Conservation (phyloP, 768 basidiomycete genomes). For the Podaxis carcinomalis region DNA sequence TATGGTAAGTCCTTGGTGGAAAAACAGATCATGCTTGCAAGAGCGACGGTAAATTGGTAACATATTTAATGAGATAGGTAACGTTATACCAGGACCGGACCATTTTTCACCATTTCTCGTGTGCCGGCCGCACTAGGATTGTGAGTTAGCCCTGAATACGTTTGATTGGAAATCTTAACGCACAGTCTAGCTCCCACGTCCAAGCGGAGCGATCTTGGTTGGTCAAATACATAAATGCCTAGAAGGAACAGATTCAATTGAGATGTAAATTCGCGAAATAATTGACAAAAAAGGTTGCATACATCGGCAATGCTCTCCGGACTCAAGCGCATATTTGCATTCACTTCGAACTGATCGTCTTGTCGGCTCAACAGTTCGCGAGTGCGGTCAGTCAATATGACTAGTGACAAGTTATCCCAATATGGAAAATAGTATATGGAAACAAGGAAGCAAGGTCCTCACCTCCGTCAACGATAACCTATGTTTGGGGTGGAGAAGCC, state of each 20-base stretch:
- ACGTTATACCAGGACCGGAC: not conserved
- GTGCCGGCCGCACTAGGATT: constrained; percentile 37
- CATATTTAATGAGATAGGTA: not conserved
- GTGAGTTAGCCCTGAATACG: not conserved
- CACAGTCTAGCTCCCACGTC: constrained; percentile 81
- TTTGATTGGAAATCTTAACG: constrained; percentile 23
- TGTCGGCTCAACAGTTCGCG: constrained; percentile 15
- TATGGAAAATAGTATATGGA: not conserved
- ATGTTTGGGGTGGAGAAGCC: not conserved
- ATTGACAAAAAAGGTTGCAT: constrained; percentile 15
- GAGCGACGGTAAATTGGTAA: no score
- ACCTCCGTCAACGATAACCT: constrained; percentile 73
- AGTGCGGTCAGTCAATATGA: constrained; percentile 31
- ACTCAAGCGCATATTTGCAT: constrained; percentile 44
- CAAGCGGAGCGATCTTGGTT: constrained; percentile 70
- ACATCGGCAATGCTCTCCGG: constrained; percentile 73
- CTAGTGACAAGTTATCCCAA: constrained; percentile 16
- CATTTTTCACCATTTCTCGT: constrained; percentile 36
- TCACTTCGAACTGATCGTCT: constrained; percentile 35
- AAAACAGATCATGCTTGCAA: no score
- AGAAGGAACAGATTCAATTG: not conserved
- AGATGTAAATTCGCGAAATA: not conserved
- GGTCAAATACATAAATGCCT: constrained; percentile 65
- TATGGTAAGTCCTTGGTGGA: no score
- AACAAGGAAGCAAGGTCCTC: constrained; percentile 12